Conservation (phyloP, 495 filamentous ascomycete genomes). For the Talaromyces ruber region DNA sequence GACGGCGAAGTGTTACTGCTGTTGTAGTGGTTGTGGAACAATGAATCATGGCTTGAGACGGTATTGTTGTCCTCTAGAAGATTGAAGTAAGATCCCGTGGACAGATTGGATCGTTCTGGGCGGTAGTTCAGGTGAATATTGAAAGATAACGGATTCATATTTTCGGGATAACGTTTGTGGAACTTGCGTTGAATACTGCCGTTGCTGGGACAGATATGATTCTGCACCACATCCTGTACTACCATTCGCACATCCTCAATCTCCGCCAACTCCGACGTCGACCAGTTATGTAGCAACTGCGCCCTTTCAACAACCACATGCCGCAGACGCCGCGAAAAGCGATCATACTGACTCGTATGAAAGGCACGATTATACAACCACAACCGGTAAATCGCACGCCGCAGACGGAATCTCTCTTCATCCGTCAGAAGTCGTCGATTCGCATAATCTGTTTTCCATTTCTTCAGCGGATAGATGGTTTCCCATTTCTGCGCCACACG, state of each 20-base stretch:
- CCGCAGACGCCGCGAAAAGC: slow-evolving; percentile 35
- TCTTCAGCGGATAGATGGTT: slow-evolving; percentile 57
- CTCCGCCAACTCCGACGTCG: slow-evolving; percentile 43
- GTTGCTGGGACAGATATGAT: slow-evolving; percentile 53
- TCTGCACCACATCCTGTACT: slow-evolving; percentile 42
- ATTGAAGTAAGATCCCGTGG: not conserved
- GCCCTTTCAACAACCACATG: slow-evolving; percentile 39
- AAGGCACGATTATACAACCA: slow-evolving; percentile 58
- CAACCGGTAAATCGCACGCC: slow-evolving; percentile 59
- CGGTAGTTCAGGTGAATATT: slow-evolving; percentile 46
- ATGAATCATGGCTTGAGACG: not conserved
- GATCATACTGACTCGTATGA: slow-evolving; percentile 37
- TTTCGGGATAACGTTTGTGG: slow-evolving; percentile 44
- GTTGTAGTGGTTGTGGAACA: slow-evolving; percentile 6
- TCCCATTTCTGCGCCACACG: slow-evolving; percentile 55
- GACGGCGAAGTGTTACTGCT: slow-evolving; percentile 2
- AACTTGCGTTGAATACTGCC: slow-evolving; percentile 50
- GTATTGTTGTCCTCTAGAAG: not conserved
- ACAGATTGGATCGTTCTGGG: slow-evolving; percentile 7
- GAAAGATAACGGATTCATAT: slow-evolving; percentile 37
- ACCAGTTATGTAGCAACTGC: slow-evolving; percentile 49
- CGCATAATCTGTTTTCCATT: slow-evolving; percentile 52
- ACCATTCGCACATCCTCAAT: slow-evolving; percentile 45
- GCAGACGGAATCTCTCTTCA: slow-evolving; percentile 50
- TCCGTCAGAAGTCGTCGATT: slow-evolving; percentile 52